Conservation (phyloP, 2,329 filamentous ascomycete species). For the Diatrype stigma region DNA sequence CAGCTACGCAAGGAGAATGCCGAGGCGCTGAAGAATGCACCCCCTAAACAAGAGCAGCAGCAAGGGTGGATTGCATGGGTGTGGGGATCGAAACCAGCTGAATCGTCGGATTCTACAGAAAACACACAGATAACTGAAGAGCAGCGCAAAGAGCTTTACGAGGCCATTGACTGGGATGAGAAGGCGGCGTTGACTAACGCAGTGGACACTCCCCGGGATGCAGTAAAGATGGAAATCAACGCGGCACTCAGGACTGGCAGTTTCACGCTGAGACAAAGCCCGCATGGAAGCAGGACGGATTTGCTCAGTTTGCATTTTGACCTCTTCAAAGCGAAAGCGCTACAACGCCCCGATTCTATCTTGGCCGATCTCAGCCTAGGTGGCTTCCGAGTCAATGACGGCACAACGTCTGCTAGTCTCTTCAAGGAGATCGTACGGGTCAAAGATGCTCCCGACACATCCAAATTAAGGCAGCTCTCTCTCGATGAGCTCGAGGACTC, state of each 20-base stretch:
- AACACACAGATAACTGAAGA: slow-evolving; percentile 89
- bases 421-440: slow-evolving; percentile 95
- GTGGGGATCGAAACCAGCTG: slow-evolving; percentile 72
- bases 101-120: slow-evolving; percentile 60
- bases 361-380: slow-evolving; percentile 86
- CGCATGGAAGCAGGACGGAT: slow-evolving; percentile 72
- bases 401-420: slow-evolving; percentile 84
- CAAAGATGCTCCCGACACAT: slow-evolving; percentile 69
- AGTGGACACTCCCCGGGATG: slow-evolving; percentile 85
- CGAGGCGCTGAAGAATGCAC: slow-evolving; percentile 68
- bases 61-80: slow-evolving; percentile 91
- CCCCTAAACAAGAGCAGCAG: slow-evolving; percentile 55
- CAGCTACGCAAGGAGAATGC: slow-evolving; percentile 94
- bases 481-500: slow-evolving; percentile 50
- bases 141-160: slow-evolving; percentile 92
- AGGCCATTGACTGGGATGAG: slow-evolving; percentile 97
- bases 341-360: slow-evolving; percentile 88
- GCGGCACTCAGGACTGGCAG: slow-evolving; percentile 92
- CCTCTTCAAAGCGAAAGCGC: slow-evolving; percentile 82
- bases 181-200: slow-evolving; percentile 84
- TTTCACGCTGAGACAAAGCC: slow-evolving; percentile 86
- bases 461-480: slow-evolving; percentile 45
- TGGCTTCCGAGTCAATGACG: slow-evolving; percentile 90
- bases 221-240: slow-evolving; percentile 88
- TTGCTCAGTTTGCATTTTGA: slow-evolving; percentile 92